Evolutionary conservation across 768 basidiomycete genomes (phyloP).

Genomic region (Collybiopsis confluens): DNA sequence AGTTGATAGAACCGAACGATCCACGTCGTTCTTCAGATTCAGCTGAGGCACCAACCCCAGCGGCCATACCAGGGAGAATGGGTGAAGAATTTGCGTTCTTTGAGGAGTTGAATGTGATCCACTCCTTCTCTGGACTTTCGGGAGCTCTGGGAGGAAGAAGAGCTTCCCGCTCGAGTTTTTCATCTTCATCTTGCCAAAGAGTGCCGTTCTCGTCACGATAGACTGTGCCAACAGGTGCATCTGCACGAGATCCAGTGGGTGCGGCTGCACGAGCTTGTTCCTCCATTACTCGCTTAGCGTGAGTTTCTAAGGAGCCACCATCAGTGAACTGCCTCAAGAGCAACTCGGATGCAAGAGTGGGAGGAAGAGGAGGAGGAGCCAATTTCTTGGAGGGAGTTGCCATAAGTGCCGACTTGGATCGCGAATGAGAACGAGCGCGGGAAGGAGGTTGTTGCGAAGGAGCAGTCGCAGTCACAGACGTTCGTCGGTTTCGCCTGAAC

Average conservation of each 20-base stretch:
- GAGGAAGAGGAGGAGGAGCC: constrained; percentile 25
- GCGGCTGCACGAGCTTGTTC: constrained; percentile 46
- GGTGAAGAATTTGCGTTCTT: constrained; percentile 19
- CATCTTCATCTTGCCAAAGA: constrained; percentile 69
- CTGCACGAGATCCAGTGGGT: constrained; percentile 12
- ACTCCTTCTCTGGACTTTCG: constrained; percentile 22
- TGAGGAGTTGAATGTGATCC: constrained; percentile 35
- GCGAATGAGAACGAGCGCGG: constrained; percentile 16
- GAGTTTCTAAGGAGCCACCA: constrained; percentile 55
- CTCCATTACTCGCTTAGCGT: constrained; percentile 51
- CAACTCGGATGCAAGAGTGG: constrained; percentile 61
- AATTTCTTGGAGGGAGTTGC: constrained; percentile 22
- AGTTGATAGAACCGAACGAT: constrained; percentile 1
- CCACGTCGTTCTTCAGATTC: constrained; percentile 8
- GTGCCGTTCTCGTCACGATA: constrained; percentile 59
- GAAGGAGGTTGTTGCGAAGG: constrained; percentile 21
- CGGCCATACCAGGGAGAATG: constrained; percentile 4
- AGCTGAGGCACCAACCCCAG: constrained; percentile 8
- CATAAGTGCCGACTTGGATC: constrained; percentile 21
- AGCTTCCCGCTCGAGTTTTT: constrained; percentile 64
- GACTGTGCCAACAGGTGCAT: constrained; percentile 41
- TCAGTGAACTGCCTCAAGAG: constrained; percentile 67
- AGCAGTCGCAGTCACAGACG: constrained; percentile 18
- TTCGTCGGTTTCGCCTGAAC: constrained; percentile 38
- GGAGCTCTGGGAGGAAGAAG: constrained; percentile 38